Conservation (phyloP, 495 filamentous ascomycete genomes). For the Neurospora hispaniola region DNA sequence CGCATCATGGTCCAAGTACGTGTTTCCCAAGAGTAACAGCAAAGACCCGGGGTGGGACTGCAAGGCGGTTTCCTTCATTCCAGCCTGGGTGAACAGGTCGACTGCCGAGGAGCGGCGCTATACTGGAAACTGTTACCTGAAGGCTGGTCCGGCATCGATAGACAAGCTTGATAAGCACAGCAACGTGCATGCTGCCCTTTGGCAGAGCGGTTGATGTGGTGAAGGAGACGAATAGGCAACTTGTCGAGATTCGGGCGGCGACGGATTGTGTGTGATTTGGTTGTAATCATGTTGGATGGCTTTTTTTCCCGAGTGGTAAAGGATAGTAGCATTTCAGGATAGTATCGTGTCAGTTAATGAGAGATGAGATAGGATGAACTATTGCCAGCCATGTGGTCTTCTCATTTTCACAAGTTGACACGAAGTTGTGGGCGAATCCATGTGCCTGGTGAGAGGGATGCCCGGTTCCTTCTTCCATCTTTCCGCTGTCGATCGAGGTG, state of each 20-base stretch:
- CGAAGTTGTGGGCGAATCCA: too few relatives aligned
- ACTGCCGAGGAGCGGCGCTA: constrained; percentile 17
- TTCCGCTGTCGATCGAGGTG: neutral
- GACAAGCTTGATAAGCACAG: constrained; percentile 19
- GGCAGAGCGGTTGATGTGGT: neutral
- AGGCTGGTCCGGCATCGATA: constrained; percentile 28
- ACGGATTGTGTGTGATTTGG: too few relatives aligned
- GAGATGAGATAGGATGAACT: too few relatives aligned
- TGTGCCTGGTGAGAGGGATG: too few relatives aligned
- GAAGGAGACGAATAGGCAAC: too few relatives aligned
- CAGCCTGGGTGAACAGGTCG: constrained; percentile 29
- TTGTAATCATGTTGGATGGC: too few relatives aligned
- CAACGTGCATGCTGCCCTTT: constrained; percentile 19
- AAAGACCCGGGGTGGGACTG: constrained; percentile 26
- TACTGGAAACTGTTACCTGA: constrained; percentile 38
- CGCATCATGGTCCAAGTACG: constrained; percentile 29
- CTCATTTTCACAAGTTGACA: too few relatives aligned
- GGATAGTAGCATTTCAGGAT: too few relatives aligned
- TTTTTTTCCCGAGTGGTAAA: too few relatives aligned
- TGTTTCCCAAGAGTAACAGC: constrained; percentile 6
- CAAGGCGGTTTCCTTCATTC: constrained; percentile 32
- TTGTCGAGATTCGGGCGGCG: too few relatives aligned
- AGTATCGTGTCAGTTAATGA: too few relatives aligned
- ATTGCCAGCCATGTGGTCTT: too few relatives aligned
- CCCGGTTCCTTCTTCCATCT: neutral